A percentile compares a stretch with the other conserved stretches of the same genome.
Evolutionary conservation across 179 eudicot genomes (phyloP).

Genomic region (Gypsophila paniculata): DNA sequence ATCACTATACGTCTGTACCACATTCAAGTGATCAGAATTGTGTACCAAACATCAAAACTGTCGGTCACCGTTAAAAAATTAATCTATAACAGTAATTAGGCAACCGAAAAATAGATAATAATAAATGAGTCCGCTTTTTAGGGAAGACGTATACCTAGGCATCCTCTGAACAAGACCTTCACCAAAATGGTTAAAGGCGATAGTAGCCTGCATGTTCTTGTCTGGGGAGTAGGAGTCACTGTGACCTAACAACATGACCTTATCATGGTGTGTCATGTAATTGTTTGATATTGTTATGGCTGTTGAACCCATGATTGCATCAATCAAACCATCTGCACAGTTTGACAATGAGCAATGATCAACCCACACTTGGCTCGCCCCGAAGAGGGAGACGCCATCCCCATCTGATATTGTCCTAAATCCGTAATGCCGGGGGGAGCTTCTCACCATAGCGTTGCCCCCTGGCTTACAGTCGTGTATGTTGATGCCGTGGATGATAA

Average conservation of each 20-base stretch:
- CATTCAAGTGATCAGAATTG: background rate
- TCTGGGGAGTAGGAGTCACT: conserved; percentile 57
- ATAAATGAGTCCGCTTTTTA: background rate
- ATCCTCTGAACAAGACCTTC: conserved; percentile 83
- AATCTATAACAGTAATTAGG: background rate
- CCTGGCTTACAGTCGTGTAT: conserved; percentile 62
- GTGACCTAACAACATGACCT: conserved; percentile 67
- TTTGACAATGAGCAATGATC: conserved; percentile 59
- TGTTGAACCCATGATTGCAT: conserved; percentile 61
- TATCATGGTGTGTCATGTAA: conserved; percentile 64
- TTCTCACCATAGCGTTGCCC: conserved; percentile 61
- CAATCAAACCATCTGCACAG: conserved; percentile 57
- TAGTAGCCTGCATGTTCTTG: conserved; percentile 76
- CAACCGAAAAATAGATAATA: background rate
- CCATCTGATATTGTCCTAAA: conserved; percentile 69
- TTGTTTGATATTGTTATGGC: conserved; percentile 62
- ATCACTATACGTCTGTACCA: too few species aligned
- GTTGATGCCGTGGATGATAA: conserved; percentile 56
- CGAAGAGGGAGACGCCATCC: conserved; percentile 61
- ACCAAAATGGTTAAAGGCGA: conserved; percentile 80
- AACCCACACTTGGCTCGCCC: conserved; percentile 65
- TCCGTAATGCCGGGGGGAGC: conserved; percentile 50
- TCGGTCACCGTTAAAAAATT: background rate
- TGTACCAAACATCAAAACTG: background rate
- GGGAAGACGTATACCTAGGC: conserved; percentile 52